Conservation (phyloP, 108 stramenopile genomes). For the Fistulifera pelliculosa region DNA sequence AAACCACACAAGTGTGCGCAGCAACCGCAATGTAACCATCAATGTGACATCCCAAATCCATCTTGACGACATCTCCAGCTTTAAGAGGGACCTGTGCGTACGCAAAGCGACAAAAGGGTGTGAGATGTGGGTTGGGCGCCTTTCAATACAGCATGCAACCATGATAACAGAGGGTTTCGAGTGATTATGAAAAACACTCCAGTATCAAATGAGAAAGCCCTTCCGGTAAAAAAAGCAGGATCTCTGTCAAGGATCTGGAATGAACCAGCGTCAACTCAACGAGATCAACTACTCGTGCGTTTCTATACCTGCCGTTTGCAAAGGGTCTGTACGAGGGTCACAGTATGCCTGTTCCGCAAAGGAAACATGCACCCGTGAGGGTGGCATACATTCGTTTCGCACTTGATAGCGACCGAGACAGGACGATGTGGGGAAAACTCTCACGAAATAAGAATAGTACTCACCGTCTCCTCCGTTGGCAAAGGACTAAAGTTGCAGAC, state of each 20-base stretch:
- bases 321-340: conserved; percentile 46
- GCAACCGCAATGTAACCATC: conserved; percentile 98
- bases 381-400: conserved; percentile 58
- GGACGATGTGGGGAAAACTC: not conserved
- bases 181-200: not conserved
- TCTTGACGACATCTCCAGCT: conserved; percentile 96
- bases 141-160: conserved; percentile 32
- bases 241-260: not conserved
- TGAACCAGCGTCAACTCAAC: not conserved
- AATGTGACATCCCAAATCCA: conserved; percentile 98
- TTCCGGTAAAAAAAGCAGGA: not conserved
- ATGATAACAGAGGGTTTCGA: conserved; percentile 60
- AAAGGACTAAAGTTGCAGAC: conserved; percentile 97
- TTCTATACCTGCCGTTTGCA: conserved; percentile 9
- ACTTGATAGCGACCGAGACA: conserved; percentile 33
- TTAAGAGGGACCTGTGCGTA: conserved; percentile 62
- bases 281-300: not conserved
- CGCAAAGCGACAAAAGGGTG: not conserved
- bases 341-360: conserved; percentile 28
- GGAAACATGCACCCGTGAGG: no score
- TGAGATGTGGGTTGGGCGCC: not conserved
- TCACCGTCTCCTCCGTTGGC: conserved; percentile 73
- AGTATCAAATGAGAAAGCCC: not conserved
- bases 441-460: conserved; percentile 15
- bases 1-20: conserved; percentile 93